Evolutionary conservation across 2,329 filamentous ascomycete genomes (phyloP), one percentile per base, ranked within the genome.

Genomic region (Clonostachys rhizophaga): DNA sequence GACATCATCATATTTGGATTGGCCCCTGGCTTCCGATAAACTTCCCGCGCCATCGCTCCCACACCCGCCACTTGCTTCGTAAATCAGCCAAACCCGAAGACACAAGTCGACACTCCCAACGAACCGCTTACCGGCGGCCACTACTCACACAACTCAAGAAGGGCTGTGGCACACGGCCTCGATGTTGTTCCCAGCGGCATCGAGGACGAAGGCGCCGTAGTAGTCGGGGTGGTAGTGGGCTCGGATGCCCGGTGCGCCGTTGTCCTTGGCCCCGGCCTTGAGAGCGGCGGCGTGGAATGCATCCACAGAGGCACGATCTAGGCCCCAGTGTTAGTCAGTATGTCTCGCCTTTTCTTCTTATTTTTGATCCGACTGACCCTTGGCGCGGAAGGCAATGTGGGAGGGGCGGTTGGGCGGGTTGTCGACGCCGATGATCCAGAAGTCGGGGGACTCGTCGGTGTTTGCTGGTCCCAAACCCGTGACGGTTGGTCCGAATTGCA

Each of bases 161-260:
- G 24, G 24, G 9, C 9, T 30, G 39, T 34, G 46, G 46, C 35
- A 43, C 33, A 47, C 45, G 45, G 66, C 67, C 59, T 79, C 76
- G 41, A 78, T 67, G 52, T 79, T 79, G 53, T 79, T 79, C 0
- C 76, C 75, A 5, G 65, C 58, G 2, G 74, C 72, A 53, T 79
- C 75, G 39, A 67, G 55, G 6, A 78, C 64, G 59, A 74, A 80
- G 1, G 75, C 72, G 2, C 57, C 75, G 45, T 78, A 80, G 55
- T 79, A 79, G 6, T 63, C 62, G 13, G 66, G 55, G 41, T 65
- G 64, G 54, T 76, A 78, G 13, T 73, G 57, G 5, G 64, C 49
- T 40, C 74, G 59, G 12, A 65, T 34, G 0, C 76, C 76, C 0
- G 76, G 76, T 14, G 64, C 57, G 5, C 76, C 76, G 52, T 79